Percentiles rank a stretch among this genome's conserved stretches.
These are phyloP conservation scores for Lentinula boryana DNA, from an alignment of 768 basidiomycete genomes.

Conservation along the genomic window DNA sequence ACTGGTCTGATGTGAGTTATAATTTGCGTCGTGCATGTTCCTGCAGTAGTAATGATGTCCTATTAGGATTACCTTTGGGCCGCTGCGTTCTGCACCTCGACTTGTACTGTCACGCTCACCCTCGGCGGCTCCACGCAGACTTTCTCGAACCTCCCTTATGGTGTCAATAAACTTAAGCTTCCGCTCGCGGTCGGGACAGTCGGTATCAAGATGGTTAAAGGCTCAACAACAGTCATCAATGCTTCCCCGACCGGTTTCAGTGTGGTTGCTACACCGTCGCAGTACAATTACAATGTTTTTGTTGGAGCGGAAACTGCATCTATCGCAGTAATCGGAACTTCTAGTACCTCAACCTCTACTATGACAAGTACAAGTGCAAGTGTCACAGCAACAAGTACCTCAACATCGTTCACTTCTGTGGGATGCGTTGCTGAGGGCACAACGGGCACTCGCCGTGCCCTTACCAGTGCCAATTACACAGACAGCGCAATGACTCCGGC, in stretches of 20 bases:
- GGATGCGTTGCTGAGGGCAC: slow-evolving; percentile 30
- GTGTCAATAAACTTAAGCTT: slow-evolving; percentile 59
- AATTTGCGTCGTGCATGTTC: neutral
- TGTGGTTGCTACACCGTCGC: slow-evolving; percentile 19
- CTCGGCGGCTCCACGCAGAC: slow-evolving; percentile 32
- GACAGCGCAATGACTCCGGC: slow-evolving; percentile 24
- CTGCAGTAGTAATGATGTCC: neutral
- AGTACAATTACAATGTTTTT: slow-evolving; percentile 63
- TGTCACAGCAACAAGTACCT: too few species aligned
- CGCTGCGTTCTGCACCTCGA: slow-evolving; percentile 49
- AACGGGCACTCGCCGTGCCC: slow-evolving; percentile 19
- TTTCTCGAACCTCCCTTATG: slow-evolving; percentile 35
- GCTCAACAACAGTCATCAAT: slow-evolving; percentile 44
- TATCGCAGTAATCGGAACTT: neutral
- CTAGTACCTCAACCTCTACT: neutral
- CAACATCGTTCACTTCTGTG: neutral
- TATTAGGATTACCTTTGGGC: slow-evolving; percentile 60
- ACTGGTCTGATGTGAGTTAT: slow-evolving; percentile 43
- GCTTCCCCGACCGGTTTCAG: slow-evolving; percentile 40
- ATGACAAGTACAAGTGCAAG: slow-evolving; percentile 7
- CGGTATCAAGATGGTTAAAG: slow-evolving; percentile 21
- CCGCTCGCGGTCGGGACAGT: slow-evolving; percentile 30
- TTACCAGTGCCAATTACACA: slow-evolving; percentile 20
- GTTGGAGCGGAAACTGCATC: slow-evolving; percentile 31
- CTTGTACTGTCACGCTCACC: slow-evolving; percentile 47